Evolutionary conservation across 2,329 filamentous ascomycete species (phyloP).

Genomic region (Knufia petricola): DNA sequence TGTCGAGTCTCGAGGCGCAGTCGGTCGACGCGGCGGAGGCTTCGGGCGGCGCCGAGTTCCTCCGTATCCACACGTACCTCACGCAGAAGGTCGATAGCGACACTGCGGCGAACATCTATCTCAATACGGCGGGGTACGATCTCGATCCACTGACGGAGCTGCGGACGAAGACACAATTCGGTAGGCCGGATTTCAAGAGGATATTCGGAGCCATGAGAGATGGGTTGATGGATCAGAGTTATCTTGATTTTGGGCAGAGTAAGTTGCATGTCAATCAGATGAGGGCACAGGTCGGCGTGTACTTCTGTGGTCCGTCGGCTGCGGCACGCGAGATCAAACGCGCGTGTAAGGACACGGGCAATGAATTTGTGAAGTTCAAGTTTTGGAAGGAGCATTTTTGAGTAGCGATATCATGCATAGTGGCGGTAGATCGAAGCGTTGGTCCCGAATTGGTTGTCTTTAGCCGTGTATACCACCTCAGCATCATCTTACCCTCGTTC

Average conservation of each 20-base stretch:
- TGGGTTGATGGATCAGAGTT: slow-evolving; percentile 75
- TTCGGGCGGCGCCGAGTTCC: slow-evolving; percentile 56
- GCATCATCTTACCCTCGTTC: too few relatives aligned
- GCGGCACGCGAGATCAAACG: slow-evolving; percentile 74
- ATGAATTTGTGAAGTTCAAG: slow-evolving; percentile 75
- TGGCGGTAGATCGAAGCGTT: too few relatives aligned
- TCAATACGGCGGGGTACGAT: slow-evolving; percentile 84
- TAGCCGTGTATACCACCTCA: slow-evolving; percentile 5
- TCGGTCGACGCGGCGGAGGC: slow-evolving; percentile 59
- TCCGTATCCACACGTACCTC: slow-evolving; percentile 96
- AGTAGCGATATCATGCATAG: neutral
- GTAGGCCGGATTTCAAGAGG: slow-evolving; percentile 75
- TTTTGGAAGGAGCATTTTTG: slow-evolving; percentile 94
- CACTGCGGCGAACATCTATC: slow-evolving; percentile 89
- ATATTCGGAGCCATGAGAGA: slow-evolving; percentile 78
- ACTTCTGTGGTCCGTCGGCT: slow-evolving; percentile 86
- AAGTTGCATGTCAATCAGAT: slow-evolving; percentile 58
- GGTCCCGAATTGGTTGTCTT: too few relatives aligned
- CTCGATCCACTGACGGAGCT: slow-evolving; percentile 89
- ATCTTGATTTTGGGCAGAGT: slow-evolving; percentile 71
- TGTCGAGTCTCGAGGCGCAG: slow-evolving; percentile 83
- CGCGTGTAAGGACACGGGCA: slow-evolving; percentile 64
- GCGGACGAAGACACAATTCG: slow-evolving; percentile 83
- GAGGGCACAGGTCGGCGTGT: slow-evolving; percentile 62
- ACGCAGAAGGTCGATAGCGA: slow-evolving; percentile 88